Conservation (phyloP, 202 grass and related monocot species). For the Brachypodium distachyon region DNA sequence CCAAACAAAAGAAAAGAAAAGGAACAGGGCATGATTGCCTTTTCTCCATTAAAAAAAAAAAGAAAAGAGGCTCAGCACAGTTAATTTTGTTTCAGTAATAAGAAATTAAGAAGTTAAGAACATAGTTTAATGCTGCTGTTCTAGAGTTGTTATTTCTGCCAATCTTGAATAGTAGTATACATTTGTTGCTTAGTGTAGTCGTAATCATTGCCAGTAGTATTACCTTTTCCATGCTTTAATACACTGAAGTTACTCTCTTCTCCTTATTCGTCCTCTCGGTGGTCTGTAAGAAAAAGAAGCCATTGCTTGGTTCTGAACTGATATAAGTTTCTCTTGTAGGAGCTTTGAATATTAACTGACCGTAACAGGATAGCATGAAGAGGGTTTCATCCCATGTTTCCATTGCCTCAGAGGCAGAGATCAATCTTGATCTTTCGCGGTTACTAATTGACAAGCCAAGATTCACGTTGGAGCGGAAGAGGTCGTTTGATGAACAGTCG, state of each 20-base stretch:
- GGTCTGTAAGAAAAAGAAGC: not conserved
- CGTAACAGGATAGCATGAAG: slow-evolving; percentile 17
- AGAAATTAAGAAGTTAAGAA: no score
- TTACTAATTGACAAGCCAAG: slow-evolving; percentile 46
- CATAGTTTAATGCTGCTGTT: not conserved
- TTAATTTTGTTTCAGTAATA: no score
- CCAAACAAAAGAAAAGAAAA: no score
- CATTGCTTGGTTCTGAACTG: not conserved
- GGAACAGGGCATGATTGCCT: no score
- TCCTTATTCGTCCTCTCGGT: not conserved
- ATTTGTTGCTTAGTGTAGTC: no score
- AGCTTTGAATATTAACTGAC: not conserved
- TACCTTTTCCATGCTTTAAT: not conserved
- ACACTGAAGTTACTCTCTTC: not conserved
- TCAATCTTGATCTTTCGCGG: slow-evolving; percentile 54
- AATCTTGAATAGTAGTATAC: no score
- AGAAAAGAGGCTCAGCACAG: no score
- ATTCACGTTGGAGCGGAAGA: slow-evolving; percentile 53
- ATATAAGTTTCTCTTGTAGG: not conserved
- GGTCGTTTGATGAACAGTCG: slow-evolving; percentile 79
- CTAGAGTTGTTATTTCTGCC: not conserved
- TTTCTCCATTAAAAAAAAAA: no score
- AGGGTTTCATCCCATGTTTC: slow-evolving; percentile 57
- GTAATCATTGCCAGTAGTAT: not conserved
- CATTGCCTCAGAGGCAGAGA: slow-evolving; percentile 60